Base-by-base conservation (phyloP, 2,329 filamentous ascomycete species). In the Didymella pinodella region DNA sequence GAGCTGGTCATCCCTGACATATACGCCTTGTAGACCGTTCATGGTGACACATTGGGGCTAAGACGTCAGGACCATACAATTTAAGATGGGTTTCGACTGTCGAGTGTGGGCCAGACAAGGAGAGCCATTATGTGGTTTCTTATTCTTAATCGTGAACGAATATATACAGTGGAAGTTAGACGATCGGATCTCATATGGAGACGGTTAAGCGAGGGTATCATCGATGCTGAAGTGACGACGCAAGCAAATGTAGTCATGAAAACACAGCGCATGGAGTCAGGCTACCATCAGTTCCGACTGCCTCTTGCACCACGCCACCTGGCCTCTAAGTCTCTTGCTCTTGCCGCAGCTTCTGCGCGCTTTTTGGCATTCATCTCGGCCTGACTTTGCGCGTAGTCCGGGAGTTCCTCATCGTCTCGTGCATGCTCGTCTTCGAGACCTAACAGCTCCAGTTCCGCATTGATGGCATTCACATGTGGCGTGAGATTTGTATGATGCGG, bases 301-400 rank as follows among this genome's bases (percentile, higher is more conserved):
- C 59, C 55, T 25, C 64, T 52, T 44, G 61, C 61, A 26, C 58
- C 61, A 29, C 65, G 75, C 81, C 81, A 83, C 49, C 78, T 70
- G 32, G 73, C 73, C 52, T 81, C 79, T 58, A 83, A 57, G 57
- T 83, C 81, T 53, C 77, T 70, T 46, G 80, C 81, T 59, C 81
- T 68, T 32, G 75, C 72, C 12, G 77, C 71, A n/a, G 80, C 80
- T 60, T 79, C 79, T 12, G 65, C 64, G 31, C 80, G 68, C 54
- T 74, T 78, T 44, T 61, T 68, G 8, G 71, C 75, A 28, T 76
- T 75, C 64, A 79, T 80, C 59, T 82, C 78, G 12, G 78, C 79
- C 65, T 83, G 81, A 57, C 79, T 82, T 55, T 79, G 74, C 26
- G 78, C 80, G 59, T 83, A 83, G 60, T 81, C 75, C 0, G 81